These are phyloP conservation scores for Fusarium nelsonii DNA, from an alignment of 2,329 filamentous ascomycete species.

Conservation along the genomic window DNA sequence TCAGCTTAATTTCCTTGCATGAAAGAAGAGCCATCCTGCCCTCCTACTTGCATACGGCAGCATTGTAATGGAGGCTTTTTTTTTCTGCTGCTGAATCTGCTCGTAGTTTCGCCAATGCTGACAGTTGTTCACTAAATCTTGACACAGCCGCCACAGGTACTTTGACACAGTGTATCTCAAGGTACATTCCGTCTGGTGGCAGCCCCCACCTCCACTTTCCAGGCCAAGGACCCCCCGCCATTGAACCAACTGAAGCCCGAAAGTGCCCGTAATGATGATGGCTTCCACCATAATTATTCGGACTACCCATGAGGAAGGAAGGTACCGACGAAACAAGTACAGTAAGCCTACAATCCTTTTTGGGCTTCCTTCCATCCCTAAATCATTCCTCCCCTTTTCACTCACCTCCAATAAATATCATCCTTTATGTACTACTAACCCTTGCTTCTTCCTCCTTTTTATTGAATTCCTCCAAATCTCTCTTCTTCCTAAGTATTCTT, in stretches of 20 bases:
- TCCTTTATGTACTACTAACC: neutral
- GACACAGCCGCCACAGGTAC: conserved; percentile 30
- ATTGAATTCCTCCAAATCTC: neutral
- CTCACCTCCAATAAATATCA: conserved; percentile 3
- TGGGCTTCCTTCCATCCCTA: conserved; percentile 15
- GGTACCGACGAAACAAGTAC: conserved; percentile 24
- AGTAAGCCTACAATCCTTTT: conserved; percentile 32
- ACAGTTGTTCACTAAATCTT: conserved; percentile 41
- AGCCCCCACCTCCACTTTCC: conserved; percentile 3
- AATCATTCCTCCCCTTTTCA: conserved; percentile 28
- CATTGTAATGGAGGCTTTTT: neutral
- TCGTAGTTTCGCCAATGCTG: conserved; percentile 37
- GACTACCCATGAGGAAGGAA: conserved; percentile 1
- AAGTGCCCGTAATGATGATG: conserved; percentile 19
- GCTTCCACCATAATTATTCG: neutral
- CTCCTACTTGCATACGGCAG: neutral
- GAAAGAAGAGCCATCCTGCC: neutral
- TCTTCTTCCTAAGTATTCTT: neutral
- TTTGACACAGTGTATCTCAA: conserved; percentile 13
- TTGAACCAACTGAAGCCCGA: conserved; percentile 26
- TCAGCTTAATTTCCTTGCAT: neutral
- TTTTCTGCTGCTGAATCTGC: neutral
- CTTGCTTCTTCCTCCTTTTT: conserved; percentile 9
- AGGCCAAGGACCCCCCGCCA: conserved; percentile 16
- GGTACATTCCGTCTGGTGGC: neutral